These are phyloP conservation scores for Sporisorium scitamineum DNA, from an alignment of 1,284 basidiomycete genomes.

Conservation along the genomic window DNA sequence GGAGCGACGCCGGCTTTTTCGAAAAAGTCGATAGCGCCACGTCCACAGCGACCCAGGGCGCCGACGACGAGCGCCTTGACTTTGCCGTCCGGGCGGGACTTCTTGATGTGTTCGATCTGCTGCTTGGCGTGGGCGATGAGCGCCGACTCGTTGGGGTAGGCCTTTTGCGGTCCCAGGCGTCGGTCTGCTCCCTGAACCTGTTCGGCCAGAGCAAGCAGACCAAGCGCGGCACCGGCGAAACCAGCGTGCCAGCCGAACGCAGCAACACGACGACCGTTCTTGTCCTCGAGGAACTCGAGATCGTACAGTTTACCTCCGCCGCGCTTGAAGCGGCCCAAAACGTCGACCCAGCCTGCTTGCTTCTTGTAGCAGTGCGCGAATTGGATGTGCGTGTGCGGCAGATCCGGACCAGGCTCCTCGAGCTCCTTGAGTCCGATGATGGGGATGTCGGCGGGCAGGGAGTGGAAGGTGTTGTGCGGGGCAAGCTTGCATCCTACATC, in stretches of 20 bases:
- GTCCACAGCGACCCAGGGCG: conserved; percentile 92
- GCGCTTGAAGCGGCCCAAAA: conserved; percentile 86
- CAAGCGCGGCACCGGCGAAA: conserved; percentile 95
- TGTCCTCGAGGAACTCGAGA: conserved; percentile 94
- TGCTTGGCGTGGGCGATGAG: conserved; percentile 71
- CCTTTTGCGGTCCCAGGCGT: conserved; percentile 78
- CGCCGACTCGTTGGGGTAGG: conserved; percentile 75
- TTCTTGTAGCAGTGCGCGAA: conserved; percentile 99
- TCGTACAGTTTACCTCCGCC: conserved; percentile 94
- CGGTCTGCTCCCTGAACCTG: conserved; percentile 51
- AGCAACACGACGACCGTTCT: conserved; percentile 87
- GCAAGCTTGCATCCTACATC: conserved; percentile 87
- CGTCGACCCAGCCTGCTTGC: conserved; percentile 91
- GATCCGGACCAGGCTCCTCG: conserved; percentile 71
- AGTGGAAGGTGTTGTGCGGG: conserved; percentile 89
- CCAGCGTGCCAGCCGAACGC: conserved; percentile 99
- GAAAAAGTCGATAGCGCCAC: conserved; percentile 95
- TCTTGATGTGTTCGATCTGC: conserved; percentile 73
- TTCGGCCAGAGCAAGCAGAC: conserved; percentile 82
- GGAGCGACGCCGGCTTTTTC: conserved; percentile 84
- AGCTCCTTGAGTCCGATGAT: conserved; percentile 99
- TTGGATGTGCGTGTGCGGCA: conserved; percentile 87
- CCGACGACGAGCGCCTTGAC: conserved; percentile 94
- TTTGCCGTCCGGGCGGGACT: conserved; percentile 75
- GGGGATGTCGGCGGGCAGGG: conserved; percentile 79